A percentile compares a stretch with the other conserved stretches of the same genome.
Conservation (phyloP, 179 eudicot species). For the Silene vulgaris region DNA sequence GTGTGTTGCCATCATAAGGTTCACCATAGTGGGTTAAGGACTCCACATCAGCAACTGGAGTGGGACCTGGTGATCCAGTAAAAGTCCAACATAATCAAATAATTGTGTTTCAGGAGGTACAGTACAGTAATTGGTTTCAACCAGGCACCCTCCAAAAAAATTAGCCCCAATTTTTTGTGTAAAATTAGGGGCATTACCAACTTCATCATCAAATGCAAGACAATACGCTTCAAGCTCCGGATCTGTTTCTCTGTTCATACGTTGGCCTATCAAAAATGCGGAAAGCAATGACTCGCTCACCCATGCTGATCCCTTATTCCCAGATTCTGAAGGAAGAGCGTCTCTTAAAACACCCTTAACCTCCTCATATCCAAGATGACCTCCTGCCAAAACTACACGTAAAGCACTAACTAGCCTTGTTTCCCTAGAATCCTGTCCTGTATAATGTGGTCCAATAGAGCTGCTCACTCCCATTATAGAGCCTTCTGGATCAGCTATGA, state of each 20-base stretch:
- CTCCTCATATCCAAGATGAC: slow-evolving; percentile 95
- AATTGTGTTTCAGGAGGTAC: not conserved
- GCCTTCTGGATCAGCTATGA: slow-evolving; percentile 97
- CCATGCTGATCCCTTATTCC: slow-evolving; percentile 34
- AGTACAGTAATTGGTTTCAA: not conserved
- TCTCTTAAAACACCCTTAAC: slow-evolving; percentile 90
- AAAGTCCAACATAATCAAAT: not conserved
- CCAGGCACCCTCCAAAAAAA: not conserved
- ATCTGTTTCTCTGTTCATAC: slow-evolving; percentile 96
- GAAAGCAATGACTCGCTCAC: slow-evolving; percentile 88
- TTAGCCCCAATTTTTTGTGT: slow-evolving; percentile 17
- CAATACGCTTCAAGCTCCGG: slow-evolving; percentile 95
- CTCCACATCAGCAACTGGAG: slow-evolving; percentile 79
- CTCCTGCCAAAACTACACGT: slow-evolving; percentile 95
- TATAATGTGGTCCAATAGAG: slow-evolving; percentile 76
- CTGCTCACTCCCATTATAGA: slow-evolving; percentile 73
- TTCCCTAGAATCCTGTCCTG: slow-evolving; percentile 64
- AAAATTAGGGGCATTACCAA: slow-evolving; percentile 45
- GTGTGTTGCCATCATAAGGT: slow-evolving; percentile 98
- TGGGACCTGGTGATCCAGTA: slow-evolving; percentile 46
- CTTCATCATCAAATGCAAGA: slow-evolving; percentile 95
- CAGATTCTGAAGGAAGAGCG: slow-evolving; percentile 50
- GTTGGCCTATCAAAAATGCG: slow-evolving; percentile 92
- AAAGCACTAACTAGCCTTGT: slow-evolving; percentile 96
- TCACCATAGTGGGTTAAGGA: slow-evolving; percentile 97